phyloP scores from a whole-genome alignment of 1,139 yeast species.

The Cylindricascospora bacillispora region DNA sequence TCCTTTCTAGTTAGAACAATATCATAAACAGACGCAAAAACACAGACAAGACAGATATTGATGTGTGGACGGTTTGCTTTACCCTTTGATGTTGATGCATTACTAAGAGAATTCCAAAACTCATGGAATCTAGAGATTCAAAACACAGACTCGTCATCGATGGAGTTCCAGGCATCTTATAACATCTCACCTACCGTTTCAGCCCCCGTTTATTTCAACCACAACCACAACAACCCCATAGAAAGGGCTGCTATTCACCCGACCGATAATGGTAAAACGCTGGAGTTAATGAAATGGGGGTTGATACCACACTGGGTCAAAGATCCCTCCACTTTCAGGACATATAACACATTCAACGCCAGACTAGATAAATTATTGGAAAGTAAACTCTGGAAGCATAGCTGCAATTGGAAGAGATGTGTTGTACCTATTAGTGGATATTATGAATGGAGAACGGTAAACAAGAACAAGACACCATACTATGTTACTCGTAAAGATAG shows the following conservation, averaged over 20 bases:
- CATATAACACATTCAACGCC: constrained; percentile 48
- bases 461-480: constrained; percentile 43
- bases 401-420: constrained; percentile 33
- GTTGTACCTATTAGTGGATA: constrained; percentile 74
- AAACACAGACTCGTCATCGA: not conserved
- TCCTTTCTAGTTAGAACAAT: no score
- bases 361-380: constrained; percentile 41
- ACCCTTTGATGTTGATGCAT: constrained; percentile 17
- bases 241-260: no score
- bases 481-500: constrained; percentile 43
- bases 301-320: constrained; percentile 42
- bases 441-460: constrained; percentile 55
- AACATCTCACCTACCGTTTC: constrained; percentile 41
- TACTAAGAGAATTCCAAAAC: constrained; percentile 8
- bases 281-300: constrained; percentile 48
- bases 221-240: constrained; percentile 4
- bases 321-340: constrained; percentile 24
- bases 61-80: constrained; percentile 42
- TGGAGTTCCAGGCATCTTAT: constrained; percentile 19
- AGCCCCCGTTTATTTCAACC: constrained; percentile 33
- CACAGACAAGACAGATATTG: no score
- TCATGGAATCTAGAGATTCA: constrained; percentile 4
- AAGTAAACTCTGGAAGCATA: constrained; percentile 36
- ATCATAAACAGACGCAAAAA: no score
- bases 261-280: no score